phyloP scores from a whole-genome alignment of 2,329 filamentous ascomycete genomes.

The Aschersonia sp. region DNA sequence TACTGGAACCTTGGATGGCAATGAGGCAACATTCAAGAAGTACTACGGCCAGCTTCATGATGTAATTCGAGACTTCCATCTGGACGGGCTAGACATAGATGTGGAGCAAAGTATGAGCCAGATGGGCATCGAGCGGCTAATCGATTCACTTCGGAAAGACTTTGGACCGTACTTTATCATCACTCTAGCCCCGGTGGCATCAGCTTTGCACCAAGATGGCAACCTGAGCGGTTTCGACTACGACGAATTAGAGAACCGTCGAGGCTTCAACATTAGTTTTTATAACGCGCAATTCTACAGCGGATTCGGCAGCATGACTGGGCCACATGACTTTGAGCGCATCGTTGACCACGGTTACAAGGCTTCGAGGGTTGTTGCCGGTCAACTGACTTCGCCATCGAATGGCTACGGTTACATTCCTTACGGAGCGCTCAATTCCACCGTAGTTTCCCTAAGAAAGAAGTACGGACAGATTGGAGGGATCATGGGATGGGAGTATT shows the following conservation, averaged over 20 bases:
- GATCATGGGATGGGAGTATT: slow-evolving; percentile 88
- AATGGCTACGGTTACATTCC: slow-evolving; percentile 43
- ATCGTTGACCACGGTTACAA: slow-evolving; percentile 49
- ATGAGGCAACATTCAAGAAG: slow-evolving; percentile 46
- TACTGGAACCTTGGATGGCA: slow-evolving; percentile 33
- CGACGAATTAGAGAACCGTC: slow-evolving; percentile 48
- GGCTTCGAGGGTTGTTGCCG: slow-evolving; percentile 57
- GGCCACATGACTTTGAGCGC: slow-evolving; percentile 25
- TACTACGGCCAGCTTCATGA: slow-evolving; percentile 56
- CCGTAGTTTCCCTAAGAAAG: slow-evolving; percentile 21
- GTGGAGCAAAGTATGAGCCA: slow-evolving; percentile 64
- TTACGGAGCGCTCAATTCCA: slow-evolving; percentile 27
- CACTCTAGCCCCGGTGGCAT: slow-evolving; percentile 66
- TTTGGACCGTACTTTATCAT: slow-evolving; percentile 58
- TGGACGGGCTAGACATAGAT: slow-evolving; percentile 61
- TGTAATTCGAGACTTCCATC: slow-evolving; percentile 41
- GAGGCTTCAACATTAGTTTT: slow-evolving; percentile 54
- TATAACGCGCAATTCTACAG: slow-evolving; percentile 88
- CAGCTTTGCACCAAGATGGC: slow-evolving; percentile 39
- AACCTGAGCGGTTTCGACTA: slow-evolving; percentile 74
- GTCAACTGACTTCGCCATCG: slow-evolving; percentile 58
- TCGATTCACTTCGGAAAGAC: slow-evolving; percentile 50
- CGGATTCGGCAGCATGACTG: slow-evolving; percentile 52
- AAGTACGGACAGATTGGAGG: slow-evolving; percentile 60
- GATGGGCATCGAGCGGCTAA: slow-evolving; percentile 45